A percentile compares a stretch with the other conserved stretches of the same genome.
Evolutionary conservation across 2,329 filamentous ascomycete species (phyloP).

Genomic region (Aspergillus luchuensis): DNA sequence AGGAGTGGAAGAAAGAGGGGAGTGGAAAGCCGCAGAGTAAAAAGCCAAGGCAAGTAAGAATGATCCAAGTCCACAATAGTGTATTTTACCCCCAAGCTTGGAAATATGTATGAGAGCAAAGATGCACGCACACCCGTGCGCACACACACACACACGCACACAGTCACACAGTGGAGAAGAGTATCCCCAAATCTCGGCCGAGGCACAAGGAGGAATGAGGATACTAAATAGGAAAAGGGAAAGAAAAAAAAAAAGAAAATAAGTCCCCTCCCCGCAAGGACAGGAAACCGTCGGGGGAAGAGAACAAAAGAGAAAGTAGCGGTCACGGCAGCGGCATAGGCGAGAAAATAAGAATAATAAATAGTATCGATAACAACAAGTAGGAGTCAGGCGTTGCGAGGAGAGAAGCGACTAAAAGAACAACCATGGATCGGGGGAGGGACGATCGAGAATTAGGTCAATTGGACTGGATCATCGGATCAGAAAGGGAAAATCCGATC

Average conservation of each 20-base stretch:
- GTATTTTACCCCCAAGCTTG: neutral
- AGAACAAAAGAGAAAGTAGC: constrained; percentile 18
- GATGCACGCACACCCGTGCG: neutral
- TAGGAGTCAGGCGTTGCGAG: constrained; percentile 5
- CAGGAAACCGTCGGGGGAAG: constrained; percentile 3
- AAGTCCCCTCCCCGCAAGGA: constrained; percentile 13
- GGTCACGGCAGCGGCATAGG: constrained; percentile 20
- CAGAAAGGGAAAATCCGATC: constrained; percentile 7
- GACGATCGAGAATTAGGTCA: constrained; percentile 16
- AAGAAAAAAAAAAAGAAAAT: neutral
- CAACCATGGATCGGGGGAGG: constrained; percentile 14
- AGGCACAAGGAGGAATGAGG: neutral
- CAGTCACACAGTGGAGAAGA: neutral
- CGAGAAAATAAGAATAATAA: neutral
- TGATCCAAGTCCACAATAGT: neutral
- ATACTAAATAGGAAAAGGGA: neutral
- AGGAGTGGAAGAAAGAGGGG: neutral
- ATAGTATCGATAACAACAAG: constrained; percentile 2
- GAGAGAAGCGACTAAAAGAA: neutral
- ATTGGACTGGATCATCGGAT: constrained; percentile 10
- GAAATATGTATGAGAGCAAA: neutral
- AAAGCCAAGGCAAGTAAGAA: neutral
- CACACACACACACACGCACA: neutral
- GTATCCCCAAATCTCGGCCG: neutral
- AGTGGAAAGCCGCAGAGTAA: neutral